Evolutionary conservation across 352 stramenopile species (phyloP), one percentile per base, ranked within the genome.

Genomic region (Globisporangium takayamanum): DNA sequence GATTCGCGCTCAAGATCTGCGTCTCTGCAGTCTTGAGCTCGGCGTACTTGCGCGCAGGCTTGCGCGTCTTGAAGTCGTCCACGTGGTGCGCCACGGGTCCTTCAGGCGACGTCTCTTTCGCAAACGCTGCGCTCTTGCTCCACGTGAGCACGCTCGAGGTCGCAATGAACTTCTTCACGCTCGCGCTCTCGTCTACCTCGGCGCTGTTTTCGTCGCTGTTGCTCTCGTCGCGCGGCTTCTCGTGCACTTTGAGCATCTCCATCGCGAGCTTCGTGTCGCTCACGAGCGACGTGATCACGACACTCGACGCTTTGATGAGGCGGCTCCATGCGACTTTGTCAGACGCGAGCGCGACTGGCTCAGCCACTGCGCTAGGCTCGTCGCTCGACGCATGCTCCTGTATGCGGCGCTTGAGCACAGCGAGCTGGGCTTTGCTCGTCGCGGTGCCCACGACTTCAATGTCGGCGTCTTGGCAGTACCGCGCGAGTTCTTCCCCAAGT

Each of bases 21-120:
- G 87, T 93, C 69, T 96, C 87, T 25, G 69, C 64, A 12, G 80
- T 88, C 66, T 94, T 94, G 48, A 93, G 74, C 20, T 91, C 78
- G 41, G 78, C 66, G 60, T 82, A 94, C 55, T 77, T 78, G 18
- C 73, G 69, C 16, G 80, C 74, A 7, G 84, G 82, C 45, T 90
- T 89, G 53, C 87, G 71, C 18, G 72, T 78, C 58, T 91, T 92
- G 69, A 94, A 95, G 45, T 77, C 72, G 59, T 87, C 76, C 69
- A 94, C 87, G 1, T 69, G 64, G 55, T 93, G 80, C 12, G 72
- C 70, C 0, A 68, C 50, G 4, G 64, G 65, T 12, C 69, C 72
- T 2, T 74, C 64, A 4, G 67, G 56, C 15, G 46, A 48, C 36
- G 64, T 53, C 42, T 73, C 78, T 49, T 84, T 85, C 36, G 78